Base-by-base conservation (phyloP, 805 yeast genomes). In the Saccharomycopsis javanensis region DNA sequence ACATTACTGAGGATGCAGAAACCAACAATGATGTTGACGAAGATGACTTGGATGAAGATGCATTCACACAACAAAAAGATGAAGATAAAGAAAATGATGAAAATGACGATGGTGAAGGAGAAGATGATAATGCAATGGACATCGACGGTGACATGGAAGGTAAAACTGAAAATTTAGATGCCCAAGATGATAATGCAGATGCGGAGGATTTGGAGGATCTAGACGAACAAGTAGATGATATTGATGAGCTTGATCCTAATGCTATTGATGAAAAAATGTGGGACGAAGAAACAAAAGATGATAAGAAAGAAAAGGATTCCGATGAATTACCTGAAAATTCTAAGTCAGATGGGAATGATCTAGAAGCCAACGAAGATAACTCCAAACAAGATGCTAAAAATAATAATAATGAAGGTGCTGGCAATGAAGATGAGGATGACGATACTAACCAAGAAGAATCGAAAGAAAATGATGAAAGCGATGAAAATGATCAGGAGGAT, bases 91-190 rank as follows among this genome's bases (percentile, higher is more conserved):
- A 86, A 54, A 80, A 85, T 37, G 80, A 86, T 23, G 77, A 82
- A n/a, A 79, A 82, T 5, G 77, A 81, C 28, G 76, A 77, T 10
- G 73, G 75, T 23, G 66, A 66, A 25, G 65, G 66, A 13, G 85
- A 85, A n/a, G 84, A 82, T 7, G 89, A 88, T 61, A 89, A 89
- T 68, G 97, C 97, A 4, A 90, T 88, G 51, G 96, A 89, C 53
- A 87, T 91, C 68, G 96, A 91, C 64, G 97, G 97, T 35, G 98
- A 94, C 64, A 88, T 94, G 96, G 97, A 94, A 25, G 99, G 99
- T 56, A 83, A 88, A 28, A 69, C 85, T 7, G 97, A 92, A 69
- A 90, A 91, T 62, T 76, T 82, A 13, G 82, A 90, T 8, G 85
- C 80, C 57, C 85, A 83, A 67, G 86, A 82, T 20, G 78, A 79